Evolutionary conservation across 2,329 filamentous ascomycete genomes (phyloP), one percentile per base, ranked within the genome.

Genomic region (Cladobotryum mycophilum): DNA sequence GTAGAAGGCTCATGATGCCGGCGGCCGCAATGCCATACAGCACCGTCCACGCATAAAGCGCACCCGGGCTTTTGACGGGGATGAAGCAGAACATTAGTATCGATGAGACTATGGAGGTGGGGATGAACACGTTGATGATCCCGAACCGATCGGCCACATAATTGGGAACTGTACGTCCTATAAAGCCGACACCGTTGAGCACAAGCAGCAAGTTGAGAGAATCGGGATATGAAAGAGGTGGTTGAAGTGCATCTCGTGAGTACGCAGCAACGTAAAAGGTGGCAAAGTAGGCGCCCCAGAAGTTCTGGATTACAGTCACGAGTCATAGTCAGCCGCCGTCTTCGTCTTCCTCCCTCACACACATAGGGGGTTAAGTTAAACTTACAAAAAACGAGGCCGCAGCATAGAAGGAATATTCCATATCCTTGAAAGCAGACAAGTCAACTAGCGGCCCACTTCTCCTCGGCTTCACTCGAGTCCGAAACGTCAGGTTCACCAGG

Each of bases 1-100:
- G 83, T 60, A 87, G 85, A 6, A 88, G 62, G 2, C 76, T 76
- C 68, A 87, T 83, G 38, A 87, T 77, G 0, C 73, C 80, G 1
- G 81, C 82, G 0, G 75, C 79, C 1, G 73, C 71, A 34, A 87
- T 68, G 2, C 86, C 86, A 61, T 85, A 87, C 43, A 84, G 69
- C 0, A 75, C 68, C 0, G 78, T 69, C 73, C 85, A 88, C 1
- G 69, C 74, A 60, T 86, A 86, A 25, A 88, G 67, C 0, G 76
- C 75, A 0, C 67, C 45, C 1, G 74, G 63, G 14, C 67, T 67
- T 1, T 62, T 54, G 6, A 89, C 79, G 1, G 72, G 76, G 15
- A 79, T 76, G 84, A 84, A 88, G 56, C 69, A 71, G 52, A 79
- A 78, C 15, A 78, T 60, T 17, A 73, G 64, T 1, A 75, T 44